Evolutionary conservation across 2,329 filamentous ascomycete genomes (phyloP).

Genomic region (Trichoderma cornu-damae): DNA sequence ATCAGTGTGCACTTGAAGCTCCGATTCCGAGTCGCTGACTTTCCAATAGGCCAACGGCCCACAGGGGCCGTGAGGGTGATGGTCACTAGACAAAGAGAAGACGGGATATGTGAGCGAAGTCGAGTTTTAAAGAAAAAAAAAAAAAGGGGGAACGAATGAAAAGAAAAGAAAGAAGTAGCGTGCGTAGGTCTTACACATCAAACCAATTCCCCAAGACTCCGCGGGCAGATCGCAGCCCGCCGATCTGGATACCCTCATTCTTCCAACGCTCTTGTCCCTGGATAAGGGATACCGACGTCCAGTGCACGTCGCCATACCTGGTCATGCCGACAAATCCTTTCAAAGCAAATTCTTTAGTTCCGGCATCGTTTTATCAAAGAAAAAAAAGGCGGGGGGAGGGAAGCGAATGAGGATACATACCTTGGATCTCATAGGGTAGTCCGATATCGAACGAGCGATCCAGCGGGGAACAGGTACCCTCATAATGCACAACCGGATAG

Average conservation of each 20-base stretch:
- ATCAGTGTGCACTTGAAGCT: slow-evolving; percentile 17
- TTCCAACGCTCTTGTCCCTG: slow-evolving; percentile 66
- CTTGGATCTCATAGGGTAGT: slow-evolving; percentile 60
- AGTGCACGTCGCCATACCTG: slow-evolving; percentile 64
- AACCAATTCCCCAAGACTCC: slow-evolving; percentile 75
- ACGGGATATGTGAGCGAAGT: neutral
- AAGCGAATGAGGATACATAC: slow-evolving; percentile 36
- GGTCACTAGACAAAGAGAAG: slow-evolving; percentile 46
- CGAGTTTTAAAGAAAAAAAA: neutral
- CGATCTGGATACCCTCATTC: slow-evolving; percentile 71
- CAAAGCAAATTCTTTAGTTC: slow-evolving; percentile 24
- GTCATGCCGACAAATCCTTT: slow-evolving; percentile 61
- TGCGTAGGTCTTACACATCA: slow-evolving; percentile 51
- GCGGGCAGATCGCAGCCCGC: slow-evolving; percentile 58
- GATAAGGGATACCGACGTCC: slow-evolving; percentile 64
- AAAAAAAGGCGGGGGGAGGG: neutral
- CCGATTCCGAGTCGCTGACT: slow-evolving; percentile 45
- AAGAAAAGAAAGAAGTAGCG: no score
- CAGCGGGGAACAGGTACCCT: slow-evolving; percentile 56
- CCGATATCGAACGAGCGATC: slow-evolving; percentile 62
- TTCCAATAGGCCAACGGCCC: slow-evolving; percentile 79
- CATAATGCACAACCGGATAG: slow-evolving; percentile 63
- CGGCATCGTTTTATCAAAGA: slow-evolving; percentile 19
- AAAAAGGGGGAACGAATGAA: neutral
- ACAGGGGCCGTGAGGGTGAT: slow-evolving; percentile 61